Evolutionary conservation across 2,329 filamentous ascomycete genomes (phyloP), one percentile per base, ranked within the genome.

Genomic region (Aspergillus amoenus): DNA sequence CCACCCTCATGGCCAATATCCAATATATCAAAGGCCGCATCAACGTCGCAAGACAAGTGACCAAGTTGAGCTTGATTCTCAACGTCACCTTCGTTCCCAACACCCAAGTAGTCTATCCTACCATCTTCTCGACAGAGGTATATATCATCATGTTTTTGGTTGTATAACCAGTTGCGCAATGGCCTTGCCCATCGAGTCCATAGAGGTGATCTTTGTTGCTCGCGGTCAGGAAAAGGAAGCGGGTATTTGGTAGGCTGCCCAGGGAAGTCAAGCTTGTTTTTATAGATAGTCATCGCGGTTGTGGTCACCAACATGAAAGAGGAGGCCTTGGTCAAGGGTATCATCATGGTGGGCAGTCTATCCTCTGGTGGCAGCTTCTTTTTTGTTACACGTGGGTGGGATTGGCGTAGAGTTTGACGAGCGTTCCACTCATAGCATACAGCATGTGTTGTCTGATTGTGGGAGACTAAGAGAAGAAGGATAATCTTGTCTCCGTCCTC

Each of bases 91-190:
- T 78, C 71, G 32, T 81, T 81, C 43, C 84, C 83, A 57, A 91
- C 85, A 63, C 91, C 87, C 4, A 93, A 74, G 62, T 88, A 90
- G 53, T 87, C 83, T 9, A 97, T 82, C 48, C 87, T 79, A 3
- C 94, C 94, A 69, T 97, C 93, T 74, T 97, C 93, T 54, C 93
- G 86, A 11, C 89, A 90, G 15, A 99, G 78, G 68, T 94, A 96
- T 48, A 97, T 86, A 58, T 88, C 86, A 68, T 97, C 94, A 37
- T 87, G 85, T 17, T 78, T 81, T 53, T 82, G 77, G 52, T 83
- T 83, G 63, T 88, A 88, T 12, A 78, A 75, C 58, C 82, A 82
- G 22, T 86, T 82, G 7, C 93, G 86, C 58, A 85, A 82, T 2
- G 92, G 89, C 58, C 90, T 84, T 27, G 91, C 86, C 93, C 93